Evolutionary conservation across 768 basidiomycete genomes (phyloP).

Genomic region (Boletus vermiculosoides): DNA sequence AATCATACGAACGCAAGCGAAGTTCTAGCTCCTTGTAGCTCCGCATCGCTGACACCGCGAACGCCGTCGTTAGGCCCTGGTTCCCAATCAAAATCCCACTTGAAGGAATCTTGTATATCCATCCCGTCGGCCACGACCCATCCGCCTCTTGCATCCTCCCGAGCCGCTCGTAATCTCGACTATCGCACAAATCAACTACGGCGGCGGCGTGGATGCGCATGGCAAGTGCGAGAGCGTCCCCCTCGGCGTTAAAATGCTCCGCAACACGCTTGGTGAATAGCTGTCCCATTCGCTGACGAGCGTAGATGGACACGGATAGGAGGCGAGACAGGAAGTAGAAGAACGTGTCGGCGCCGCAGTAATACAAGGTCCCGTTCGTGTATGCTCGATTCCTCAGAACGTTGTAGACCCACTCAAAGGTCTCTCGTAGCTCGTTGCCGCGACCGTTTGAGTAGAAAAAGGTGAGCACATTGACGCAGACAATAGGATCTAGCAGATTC

Average conservation of each 20-base stretch:
- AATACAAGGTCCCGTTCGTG: conserved; percentile 19
- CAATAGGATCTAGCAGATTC: conserved; percentile 12
- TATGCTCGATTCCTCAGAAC: conserved; percentile 26
- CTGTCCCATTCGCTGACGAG: conserved; percentile 9
- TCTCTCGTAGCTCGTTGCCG: conserved; percentile 16
- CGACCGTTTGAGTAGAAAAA: conserved; percentile 23
- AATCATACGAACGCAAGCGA: conserved; percentile 16
- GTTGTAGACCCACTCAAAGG: conserved; percentile 20
- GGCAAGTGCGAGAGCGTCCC: conserved; percentile 21
- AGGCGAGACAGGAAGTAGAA: conserved; percentile 24
- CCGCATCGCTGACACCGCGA: conserved; percentile 19
- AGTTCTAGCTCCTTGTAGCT: conserved; percentile 12
- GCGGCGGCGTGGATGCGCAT: conserved; percentile 18
- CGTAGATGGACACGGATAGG: conserved; percentile 17
- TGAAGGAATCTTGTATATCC: conserved; percentile 15
- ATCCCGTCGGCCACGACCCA: conserved; percentile 24
- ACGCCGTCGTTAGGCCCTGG: conserved; percentile 21
- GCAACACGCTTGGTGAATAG: conserved; percentile 18
- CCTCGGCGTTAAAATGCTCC: conserved; percentile 15
- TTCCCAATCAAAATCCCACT: conserved; percentile 14
- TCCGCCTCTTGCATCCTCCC: conserved; percentile 16
- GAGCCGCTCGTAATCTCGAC: conserved; percentile 18
- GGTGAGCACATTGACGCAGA: conserved; percentile 21
- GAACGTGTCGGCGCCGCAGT: conserved; percentile 18
- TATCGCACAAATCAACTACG: conserved; percentile 10